phyloP scores from a whole-genome alignment of 176 grass and related monocot species.

The Areca catechu region DNA sequence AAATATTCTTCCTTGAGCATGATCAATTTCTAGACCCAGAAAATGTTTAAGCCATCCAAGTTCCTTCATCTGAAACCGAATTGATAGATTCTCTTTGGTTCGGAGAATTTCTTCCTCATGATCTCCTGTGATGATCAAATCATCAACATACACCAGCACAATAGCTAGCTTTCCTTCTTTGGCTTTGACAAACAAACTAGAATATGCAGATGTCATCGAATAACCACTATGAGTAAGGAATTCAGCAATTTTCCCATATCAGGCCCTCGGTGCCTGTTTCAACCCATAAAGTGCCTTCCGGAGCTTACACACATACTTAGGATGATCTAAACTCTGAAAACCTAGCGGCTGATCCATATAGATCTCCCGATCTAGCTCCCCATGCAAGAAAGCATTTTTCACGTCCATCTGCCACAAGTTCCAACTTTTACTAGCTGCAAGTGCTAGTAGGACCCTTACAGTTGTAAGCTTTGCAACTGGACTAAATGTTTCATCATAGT shows the following conservation, averaged over 20 bases:
- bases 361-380: background rate
- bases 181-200: background rate
- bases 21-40: background rate
- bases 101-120: background rate
- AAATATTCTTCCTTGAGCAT: background rate
- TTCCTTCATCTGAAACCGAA: background rate
- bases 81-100: background rate
- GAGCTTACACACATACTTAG: background rate
- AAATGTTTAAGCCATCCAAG: slow-evolving; percentile 19
- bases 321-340: background rate
- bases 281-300: background rate
- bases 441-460: no score
- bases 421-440: background rate
- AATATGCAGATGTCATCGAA: background rate
- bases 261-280: background rate
- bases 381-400: background rate
- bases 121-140: background rate
- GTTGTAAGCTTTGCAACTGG: no score
- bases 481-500: no score
- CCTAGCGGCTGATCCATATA: background rate
- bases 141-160: background rate
- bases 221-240: background rate
- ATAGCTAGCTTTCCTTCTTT: background rate
- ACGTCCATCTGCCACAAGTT: background rate
- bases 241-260: background rate